Percentiles rank a stretch among this genome's conserved stretches.
Evolutionary conservation across 2,329 filamentous ascomycete species (phyloP).

Genomic region (Fusarium newnesense): DNA sequence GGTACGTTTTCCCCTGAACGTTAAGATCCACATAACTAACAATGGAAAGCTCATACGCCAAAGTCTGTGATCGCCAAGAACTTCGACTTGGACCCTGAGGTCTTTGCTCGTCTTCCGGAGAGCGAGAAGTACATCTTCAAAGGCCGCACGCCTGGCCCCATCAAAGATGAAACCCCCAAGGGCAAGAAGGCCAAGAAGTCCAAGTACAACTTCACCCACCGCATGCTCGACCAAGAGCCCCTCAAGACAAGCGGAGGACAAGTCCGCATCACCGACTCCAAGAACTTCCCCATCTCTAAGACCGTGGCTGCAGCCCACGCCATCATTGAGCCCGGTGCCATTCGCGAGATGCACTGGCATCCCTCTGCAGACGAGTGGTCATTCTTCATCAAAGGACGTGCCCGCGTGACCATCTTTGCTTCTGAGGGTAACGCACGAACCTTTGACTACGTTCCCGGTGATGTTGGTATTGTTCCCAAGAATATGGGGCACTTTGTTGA

Average conservation of each 20-base stretch:
- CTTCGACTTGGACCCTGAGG: slow-evolving; percentile 76
- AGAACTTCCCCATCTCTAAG: slow-evolving; percentile 78
- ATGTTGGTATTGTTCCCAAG: slow-evolving; percentile 79
- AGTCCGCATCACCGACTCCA: slow-evolving; percentile 80
- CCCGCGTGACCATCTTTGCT: slow-evolving; percentile 79
- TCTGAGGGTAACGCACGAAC: slow-evolving; percentile 75
- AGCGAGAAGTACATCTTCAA: slow-evolving; percentile 83
- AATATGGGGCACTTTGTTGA: slow-evolving; percentile 87
- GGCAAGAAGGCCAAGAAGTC: slow-evolving; percentile 73
- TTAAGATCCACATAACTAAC: neutral
- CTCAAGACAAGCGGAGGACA: slow-evolving; percentile 69
- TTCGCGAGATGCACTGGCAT: slow-evolving; percentile 88
- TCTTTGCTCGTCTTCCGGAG: slow-evolving; percentile 75
- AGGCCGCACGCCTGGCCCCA: slow-evolving; percentile 70
- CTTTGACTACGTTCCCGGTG: slow-evolving; percentile 79
- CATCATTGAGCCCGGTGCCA: slow-evolving; percentile 74
- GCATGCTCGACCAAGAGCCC: slow-evolving; percentile 76
- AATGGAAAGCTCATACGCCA: slow-evolving; percentile 70
- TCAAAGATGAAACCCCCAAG: slow-evolving; percentile 72
- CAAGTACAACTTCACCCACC: slow-evolving; percentile 75
- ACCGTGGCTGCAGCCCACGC: slow-evolving; percentile 79
- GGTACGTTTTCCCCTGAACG: slow-evolving; percentile 51
- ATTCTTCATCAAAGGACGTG: slow-evolving; percentile 78
- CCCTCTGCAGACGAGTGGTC: slow-evolving; percentile 83
- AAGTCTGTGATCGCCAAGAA: slow-evolving; percentile 79